These are phyloP conservation scores for Vitis hybrid DNA, from an alignment of 177 flowering plant genomes.

Conservation along the genomic window DNA sequence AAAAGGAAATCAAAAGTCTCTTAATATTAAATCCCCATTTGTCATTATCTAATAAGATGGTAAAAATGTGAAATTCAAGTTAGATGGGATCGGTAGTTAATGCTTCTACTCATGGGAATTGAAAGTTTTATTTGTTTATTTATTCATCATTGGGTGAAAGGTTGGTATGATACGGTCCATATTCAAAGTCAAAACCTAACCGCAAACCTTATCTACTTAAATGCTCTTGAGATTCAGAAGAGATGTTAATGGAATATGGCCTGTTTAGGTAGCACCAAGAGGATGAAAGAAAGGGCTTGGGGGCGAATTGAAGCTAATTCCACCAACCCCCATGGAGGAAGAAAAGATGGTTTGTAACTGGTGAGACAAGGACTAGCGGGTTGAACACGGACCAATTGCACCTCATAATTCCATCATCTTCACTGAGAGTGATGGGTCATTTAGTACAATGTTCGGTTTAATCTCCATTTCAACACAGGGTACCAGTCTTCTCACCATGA, in stretches of 20 bases:
- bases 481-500: too few species aligned
- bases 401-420: background rate
- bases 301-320: background rate
- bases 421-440: background rate
- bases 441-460: too few species aligned
- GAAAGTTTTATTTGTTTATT: too few species aligned
- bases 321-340: constrained; percentile 2
- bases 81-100: too few species aligned
- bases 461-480: too few species aligned
- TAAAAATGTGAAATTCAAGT: too few species aligned
- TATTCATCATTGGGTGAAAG: too few species aligned
- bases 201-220: background rate
- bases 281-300: background rate
- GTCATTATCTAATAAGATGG: too few species aligned
- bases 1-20: too few species aligned
- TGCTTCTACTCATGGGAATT: too few species aligned
- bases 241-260: background rate
- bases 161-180: background rate
- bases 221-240: background rate
- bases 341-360: background rate
- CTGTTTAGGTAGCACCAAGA: background rate
- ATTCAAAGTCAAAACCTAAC: background rate
- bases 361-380: constrained; percentile 9
- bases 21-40: too few species aligned
- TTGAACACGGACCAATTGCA: background rate